Evolutionary conservation across 768 basidiomycete genomes (phyloP), one percentile per base, ranked within the genome.

Genomic region (Phylloporus scabripes): DNA sequence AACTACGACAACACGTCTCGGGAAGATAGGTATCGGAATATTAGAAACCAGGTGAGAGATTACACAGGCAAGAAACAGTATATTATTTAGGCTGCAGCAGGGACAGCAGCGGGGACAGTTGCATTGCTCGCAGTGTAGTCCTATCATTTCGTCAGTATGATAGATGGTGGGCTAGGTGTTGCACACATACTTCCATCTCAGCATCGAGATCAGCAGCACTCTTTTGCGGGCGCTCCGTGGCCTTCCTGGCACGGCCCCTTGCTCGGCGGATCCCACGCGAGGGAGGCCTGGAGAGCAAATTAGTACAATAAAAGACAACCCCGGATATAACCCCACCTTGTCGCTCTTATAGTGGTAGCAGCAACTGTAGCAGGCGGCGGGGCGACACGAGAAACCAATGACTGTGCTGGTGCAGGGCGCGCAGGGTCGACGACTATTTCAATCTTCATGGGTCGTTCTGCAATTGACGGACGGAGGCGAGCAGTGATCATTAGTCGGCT

Each of bases 391-490:
- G 87, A 80, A 15, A 81, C 82, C 55, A 99, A 76, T 5, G 88
- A 77, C 17, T 74, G 74, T 9, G 74, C 67, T 10, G 79, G 70
- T 6, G 80, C 75, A n/a, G 84, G 73, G 37, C 79, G 77, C 39
- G 83, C 77, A 11, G 91, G 91, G 72, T 95, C 91, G 66, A 95
- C 79, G 39, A 98, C 82, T 57, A 98, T 91, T 77, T 99, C 95
- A 54, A 98, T 93, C 78, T 93, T 95, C 93, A 98, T 96, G 20
- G 92, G 89, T 58, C 90, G 89, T 78, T 90, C 95, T 98, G 64
- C 70, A 70, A 66, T 62, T 58, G 66, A 58, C 54, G 60, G 56
- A 62, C 56, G 67, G 42, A 49, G 51, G 72, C 61, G 51, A 60
- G 70, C 56, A 70, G 65, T 65, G 55, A 62, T 59, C 52, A 48